Evolutionary conservation across 2,329 filamentous ascomycete species (phyloP).

Genomic region (Elsinoe fawcettii): DNA sequence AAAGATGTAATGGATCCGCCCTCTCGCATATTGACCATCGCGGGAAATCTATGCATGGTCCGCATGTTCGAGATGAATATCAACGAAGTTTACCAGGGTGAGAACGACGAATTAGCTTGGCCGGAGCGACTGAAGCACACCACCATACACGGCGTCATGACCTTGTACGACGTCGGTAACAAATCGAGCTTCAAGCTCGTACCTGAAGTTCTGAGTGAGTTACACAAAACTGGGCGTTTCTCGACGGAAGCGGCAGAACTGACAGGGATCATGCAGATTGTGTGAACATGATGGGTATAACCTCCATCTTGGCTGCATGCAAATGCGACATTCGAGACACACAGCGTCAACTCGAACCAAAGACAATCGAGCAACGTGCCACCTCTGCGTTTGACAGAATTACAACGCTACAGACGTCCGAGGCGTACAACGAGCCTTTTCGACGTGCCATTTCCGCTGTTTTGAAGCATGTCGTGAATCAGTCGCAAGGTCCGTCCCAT

Average conservation of each 20-base stretch:
- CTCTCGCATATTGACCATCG: slow-evolving; percentile 49
- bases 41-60: slow-evolving; percentile 49
- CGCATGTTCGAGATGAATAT: slow-evolving; percentile 50
- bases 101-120: slow-evolving; percentile 49
- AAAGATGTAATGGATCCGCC: slow-evolving; percentile 33
- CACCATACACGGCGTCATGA: slow-evolving; percentile 70
- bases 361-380: slow-evolving; percentile 58
- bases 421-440: slow-evolving; percentile 61
- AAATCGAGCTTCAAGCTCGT: slow-evolving; percentile 66
- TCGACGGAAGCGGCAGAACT: neutral
- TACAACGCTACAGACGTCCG: slow-evolving; percentile 65
- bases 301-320: slow-evolving; percentile 74
- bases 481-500: slow-evolving; percentile 53
- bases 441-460: slow-evolving; percentile 70
- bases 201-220: slow-evolving; percentile 71
- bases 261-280: slow-evolving; percentile 48
- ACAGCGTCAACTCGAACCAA: slow-evolving; percentile 62
- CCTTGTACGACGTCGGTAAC: slow-evolving; percentile 82
- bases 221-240: slow-evolving; percentile 5
- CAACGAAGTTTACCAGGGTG: slow-evolving; percentile 44
- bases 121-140: slow-evolving; percentile 53
- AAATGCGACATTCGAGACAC: slow-evolving; percentile 77
- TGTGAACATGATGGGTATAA: slow-evolving; percentile 62
- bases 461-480: slow-evolving; percentile 60
- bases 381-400: slow-evolving; percentile 54